phyloP scores from a whole-genome alignment of 306 rosid species.

The Vigna reflexopilosa region DNA sequence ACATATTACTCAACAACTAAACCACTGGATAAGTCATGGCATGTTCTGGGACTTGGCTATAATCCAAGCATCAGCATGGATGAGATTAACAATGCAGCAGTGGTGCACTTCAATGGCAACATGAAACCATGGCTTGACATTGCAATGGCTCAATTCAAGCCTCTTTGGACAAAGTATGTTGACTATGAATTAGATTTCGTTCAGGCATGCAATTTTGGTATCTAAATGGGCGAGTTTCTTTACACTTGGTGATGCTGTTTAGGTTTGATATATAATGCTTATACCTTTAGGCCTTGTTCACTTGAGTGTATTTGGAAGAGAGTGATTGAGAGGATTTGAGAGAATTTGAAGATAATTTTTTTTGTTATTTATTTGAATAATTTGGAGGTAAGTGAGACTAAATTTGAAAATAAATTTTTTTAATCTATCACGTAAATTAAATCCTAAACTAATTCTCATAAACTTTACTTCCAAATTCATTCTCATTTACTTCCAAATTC shows the following conservation, averaged over 20 bases:
- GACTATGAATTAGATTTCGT: conserved; percentile 78
- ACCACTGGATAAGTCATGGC: conserved; percentile 91
- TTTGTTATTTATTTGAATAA: too few species aligned
- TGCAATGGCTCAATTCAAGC: conserved; percentile 80
- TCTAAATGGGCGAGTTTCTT: conserved; percentile 46
- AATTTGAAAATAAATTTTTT: too few species aligned
- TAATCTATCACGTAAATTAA: too few species aligned
- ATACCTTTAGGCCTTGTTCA: conserved; percentile 22
- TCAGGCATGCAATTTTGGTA: conserved; percentile 88
- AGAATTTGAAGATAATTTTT: too few species aligned
- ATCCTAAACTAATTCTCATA: too few species aligned
- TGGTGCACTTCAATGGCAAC: conserved; percentile 88
- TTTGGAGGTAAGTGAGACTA: too few species aligned
- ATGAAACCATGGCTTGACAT: conserved; percentile 96
- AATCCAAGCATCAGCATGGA: conserved; percentile 88
- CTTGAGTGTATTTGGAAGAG: too few species aligned
- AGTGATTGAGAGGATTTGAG: too few species aligned
- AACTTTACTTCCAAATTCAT: too few species aligned
- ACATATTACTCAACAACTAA: conserved; percentile 80
- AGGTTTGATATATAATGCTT: conserved; percentile 46
- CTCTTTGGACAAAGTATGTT: conserved; percentile 87
- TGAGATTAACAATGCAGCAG: conserved; percentile 83
- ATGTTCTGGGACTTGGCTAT: conserved; percentile 87
- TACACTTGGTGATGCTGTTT: conserved; percentile 40
- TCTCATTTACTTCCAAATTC: too few species aligned